Evolutionary conservation across 1,284 basidiomycete genomes (phyloP).

Genomic region (Ganoderma multipileum): DNA sequence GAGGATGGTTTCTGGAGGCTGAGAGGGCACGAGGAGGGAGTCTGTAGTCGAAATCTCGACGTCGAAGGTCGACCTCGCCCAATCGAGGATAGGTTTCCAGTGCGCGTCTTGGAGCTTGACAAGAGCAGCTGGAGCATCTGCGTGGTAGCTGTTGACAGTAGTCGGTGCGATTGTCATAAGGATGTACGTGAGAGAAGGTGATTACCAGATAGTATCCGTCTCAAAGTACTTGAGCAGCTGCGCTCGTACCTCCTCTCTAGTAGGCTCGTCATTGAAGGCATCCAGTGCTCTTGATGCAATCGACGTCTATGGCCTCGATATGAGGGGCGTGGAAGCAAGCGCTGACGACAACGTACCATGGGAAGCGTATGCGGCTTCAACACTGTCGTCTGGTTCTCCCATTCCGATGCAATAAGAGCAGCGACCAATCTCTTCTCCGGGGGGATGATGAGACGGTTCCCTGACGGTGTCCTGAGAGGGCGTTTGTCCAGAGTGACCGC

Average conservation of each 20-base stretch:
- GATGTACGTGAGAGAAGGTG: neutral
- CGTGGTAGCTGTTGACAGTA: slow-evolving; percentile 75
- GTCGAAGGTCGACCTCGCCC: slow-evolving; percentile 74
- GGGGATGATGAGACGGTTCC: slow-evolving; percentile 79
- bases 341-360: slow-evolving; percentile 62
- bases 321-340: slow-evolving; percentile 1
- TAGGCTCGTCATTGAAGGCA: slow-evolving; percentile 64
- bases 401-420: slow-evolving; percentile 90
- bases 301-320: slow-evolving; percentile 71
- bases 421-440: slow-evolving; percentile 77
- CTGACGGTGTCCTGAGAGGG: slow-evolving; percentile 87
- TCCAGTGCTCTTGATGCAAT: slow-evolving; percentile 91
- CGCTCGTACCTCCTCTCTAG: slow-evolving; percentile 72
- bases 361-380: slow-evolving; percentile 93
- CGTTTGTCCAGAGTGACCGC: slow-evolving; percentile 86
- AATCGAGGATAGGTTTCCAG: slow-evolving; percentile 90
- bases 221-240: slow-evolving; percentile 88
- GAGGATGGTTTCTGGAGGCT: slow-evolving; percentile 70
- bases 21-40: slow-evolving; percentile 72
- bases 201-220: slow-evolving; percentile 94
- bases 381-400: slow-evolving; percentile 91
- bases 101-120: slow-evolving; percentile 85
- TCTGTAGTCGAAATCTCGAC: slow-evolving; percentile 73
- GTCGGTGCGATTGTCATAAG: neutral
- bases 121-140: slow-evolving; percentile 78